These are phyloP conservation scores for Cudoniella acicularis DNA, from an alignment of 495 filamentous ascomycete genomes.

Conservation along the genomic window DNA sequence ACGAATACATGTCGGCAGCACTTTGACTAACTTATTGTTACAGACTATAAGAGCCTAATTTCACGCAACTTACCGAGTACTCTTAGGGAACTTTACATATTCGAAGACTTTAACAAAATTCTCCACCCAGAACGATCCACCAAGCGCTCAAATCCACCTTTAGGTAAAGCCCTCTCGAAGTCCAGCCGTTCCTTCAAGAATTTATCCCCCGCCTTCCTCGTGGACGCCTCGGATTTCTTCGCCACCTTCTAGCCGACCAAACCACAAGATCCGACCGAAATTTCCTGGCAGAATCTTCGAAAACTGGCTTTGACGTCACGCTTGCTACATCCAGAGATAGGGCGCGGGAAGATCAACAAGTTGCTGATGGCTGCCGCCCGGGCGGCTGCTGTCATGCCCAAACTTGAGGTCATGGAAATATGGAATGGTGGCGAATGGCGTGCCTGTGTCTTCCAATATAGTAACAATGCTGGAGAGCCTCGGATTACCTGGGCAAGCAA, in stretches of 20 bases:
- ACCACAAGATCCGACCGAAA: slow-evolving; percentile 5
- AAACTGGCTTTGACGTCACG: slow-evolving; percentile 17
- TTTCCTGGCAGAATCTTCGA: slow-evolving; percentile 18
- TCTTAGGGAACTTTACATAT: slow-evolving; percentile 16
- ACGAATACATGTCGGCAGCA: slow-evolving; percentile 3
- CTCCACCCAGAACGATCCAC: slow-evolving; percentile 12
- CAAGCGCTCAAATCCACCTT: slow-evolving; percentile 14
- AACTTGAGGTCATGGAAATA: slow-evolving; percentile 24
- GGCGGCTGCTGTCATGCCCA: slow-evolving; percentile 13
- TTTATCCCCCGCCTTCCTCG: slow-evolving; percentile 20
- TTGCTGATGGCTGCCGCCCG: slow-evolving; percentile 14
- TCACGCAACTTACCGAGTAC: slow-evolving; percentile 16
- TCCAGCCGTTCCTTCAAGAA: slow-evolving; percentile 20
- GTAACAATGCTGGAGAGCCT: slow-evolving; percentile 13
- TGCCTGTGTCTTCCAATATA: slow-evolving; percentile 20
- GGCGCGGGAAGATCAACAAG: slow-evolving; percentile 1
- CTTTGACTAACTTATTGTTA: slow-evolving; percentile 9
- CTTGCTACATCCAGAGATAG: slow-evolving; percentile 12
- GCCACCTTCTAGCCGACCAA: slow-evolving; percentile 13
- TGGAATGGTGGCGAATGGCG: slow-evolving; percentile 19
- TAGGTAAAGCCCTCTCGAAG: slow-evolving; percentile 13
- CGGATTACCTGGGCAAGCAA: slow-evolving; percentile 16
- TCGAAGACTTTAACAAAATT: slow-evolving; percentile 18
- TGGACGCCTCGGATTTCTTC: slow-evolving; percentile 25
- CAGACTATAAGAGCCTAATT: slow-evolving; percentile 14